phyloP scores from a whole-genome alignment of 257 asterid species.

The Nicotiana benthamiana region DNA sequence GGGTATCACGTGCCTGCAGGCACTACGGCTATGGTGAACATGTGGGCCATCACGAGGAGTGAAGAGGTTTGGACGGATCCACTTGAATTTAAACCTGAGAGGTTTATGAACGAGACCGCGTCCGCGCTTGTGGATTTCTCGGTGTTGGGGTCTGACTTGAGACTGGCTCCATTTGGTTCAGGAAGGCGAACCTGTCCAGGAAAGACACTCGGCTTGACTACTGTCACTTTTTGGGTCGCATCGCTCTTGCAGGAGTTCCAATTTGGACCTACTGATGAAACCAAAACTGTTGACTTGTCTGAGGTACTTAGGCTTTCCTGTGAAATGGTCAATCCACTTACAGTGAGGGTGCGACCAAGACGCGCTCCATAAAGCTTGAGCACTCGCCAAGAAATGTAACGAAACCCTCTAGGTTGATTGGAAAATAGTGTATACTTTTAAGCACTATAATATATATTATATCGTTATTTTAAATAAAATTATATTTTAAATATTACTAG shows the following conservation, averaged over 20 bases:
- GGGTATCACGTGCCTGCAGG: slow-evolving; percentile 18
- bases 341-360: slow-evolving; percentile 4
- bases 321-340: slow-evolving; percentile 20
- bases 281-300: slow-evolving; percentile 4
- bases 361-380: background rate
- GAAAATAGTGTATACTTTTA: background rate
- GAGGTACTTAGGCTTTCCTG: slow-evolving; percentile 22
- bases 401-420: background rate
- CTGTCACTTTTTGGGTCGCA: slow-evolving; percentile 29
- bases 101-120: background rate
- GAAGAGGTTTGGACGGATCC: slow-evolving; percentile 20
- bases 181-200: slow-evolving; percentile 28
- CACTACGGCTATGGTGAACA: slow-evolving; percentile 32
- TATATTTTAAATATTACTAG: background rate
- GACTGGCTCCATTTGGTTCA: slow-evolving; percentile 34
- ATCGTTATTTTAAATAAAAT: background rate
- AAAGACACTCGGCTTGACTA: slow-evolving; percentile 22
- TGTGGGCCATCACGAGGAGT: slow-evolving; percentile 29
- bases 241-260: slow-evolving; percentile 13
- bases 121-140: background rate
- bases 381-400: background rate
- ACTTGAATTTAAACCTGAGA: slow-evolving; percentile 14
- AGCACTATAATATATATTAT: background rate
- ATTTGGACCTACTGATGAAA: background rate
- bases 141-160: slow-evolving; percentile 21